Evolutionary conservation across 1,284 basidiomycete genomes (phyloP).

Genomic region (Microstroma glucosiphilum): DNA sequence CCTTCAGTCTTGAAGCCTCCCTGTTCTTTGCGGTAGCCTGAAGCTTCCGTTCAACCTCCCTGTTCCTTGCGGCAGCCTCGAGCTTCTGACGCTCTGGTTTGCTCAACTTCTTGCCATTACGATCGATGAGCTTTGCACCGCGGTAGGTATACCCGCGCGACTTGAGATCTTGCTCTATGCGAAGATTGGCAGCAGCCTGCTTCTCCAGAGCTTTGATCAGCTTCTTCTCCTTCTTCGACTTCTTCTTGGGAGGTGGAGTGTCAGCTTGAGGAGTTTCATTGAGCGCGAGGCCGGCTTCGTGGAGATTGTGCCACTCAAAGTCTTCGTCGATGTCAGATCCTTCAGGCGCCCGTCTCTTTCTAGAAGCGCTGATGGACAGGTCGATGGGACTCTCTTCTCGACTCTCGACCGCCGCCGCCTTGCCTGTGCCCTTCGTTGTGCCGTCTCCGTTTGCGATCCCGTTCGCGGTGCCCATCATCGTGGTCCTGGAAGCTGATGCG

Average conservation of each 20-base stretch:
- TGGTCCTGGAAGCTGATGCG: neutral
- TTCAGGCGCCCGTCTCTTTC: neutral
- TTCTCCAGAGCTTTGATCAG: neutral
- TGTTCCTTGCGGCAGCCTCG: too few species aligned
- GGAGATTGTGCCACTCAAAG: neutral
- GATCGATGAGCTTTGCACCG: too few species aligned
- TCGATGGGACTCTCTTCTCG: neutral
- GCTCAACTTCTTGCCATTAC: too few species aligned
- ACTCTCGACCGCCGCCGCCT: neutral
- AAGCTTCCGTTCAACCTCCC: too few species aligned
- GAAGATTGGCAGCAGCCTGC: neutral
- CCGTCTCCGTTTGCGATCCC: neutral
- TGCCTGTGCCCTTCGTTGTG: neutral
- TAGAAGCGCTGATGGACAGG: neutral
- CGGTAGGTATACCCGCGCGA: too few species aligned
- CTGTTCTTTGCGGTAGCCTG: too few species aligned
- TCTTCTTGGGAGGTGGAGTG: slow-evolving; percentile 5
- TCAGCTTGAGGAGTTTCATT: neutral
- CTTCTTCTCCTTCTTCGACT: neutral
- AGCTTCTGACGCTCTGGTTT: too few species aligned
- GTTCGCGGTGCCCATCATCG: neutral
- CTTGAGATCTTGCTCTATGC: too few species aligned
- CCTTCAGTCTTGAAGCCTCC: too few species aligned
- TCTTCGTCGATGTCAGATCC: neutral
- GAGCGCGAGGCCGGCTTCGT: neutral